These are phyloP conservation scores for Cicer arietinum DNA, from an alignment of 306 rosid species.

Conservation along the genomic window DNA sequence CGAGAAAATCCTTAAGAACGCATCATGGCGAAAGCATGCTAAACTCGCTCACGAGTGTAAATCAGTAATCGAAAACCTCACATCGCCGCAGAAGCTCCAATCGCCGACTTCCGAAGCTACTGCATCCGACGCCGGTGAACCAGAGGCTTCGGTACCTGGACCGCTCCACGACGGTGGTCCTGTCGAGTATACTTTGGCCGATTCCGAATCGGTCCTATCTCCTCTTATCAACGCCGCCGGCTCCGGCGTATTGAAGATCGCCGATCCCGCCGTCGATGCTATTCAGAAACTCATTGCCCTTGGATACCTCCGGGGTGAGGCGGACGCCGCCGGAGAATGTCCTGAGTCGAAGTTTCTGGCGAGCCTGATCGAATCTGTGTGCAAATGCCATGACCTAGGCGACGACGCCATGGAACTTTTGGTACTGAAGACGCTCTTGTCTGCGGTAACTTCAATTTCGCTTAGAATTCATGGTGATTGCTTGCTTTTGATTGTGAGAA, in stretches of 20 bases:
- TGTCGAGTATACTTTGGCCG: slow-evolving; percentile 72
- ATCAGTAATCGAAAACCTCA: slow-evolving; percentile 73
- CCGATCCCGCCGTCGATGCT: slow-evolving; percentile 94
- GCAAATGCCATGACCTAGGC: slow-evolving; percentile 87
- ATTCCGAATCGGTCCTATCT: slow-evolving; percentile 78
- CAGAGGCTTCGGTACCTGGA: slow-evolving; percentile 64
- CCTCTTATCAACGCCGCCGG: slow-evolving; percentile 81
- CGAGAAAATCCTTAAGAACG: slow-evolving; percentile 88
- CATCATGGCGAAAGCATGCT: slow-evolving; percentile 94
- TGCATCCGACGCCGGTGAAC: slow-evolving; percentile 17
- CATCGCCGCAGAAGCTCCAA: slow-evolving; percentile 47
- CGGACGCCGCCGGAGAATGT: slow-evolving; percentile 68
- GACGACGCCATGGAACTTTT: slow-evolving; percentile 89
- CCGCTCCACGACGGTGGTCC: slow-evolving; percentile 83
- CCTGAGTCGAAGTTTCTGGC: slow-evolving; percentile 79
- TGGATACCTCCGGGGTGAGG: slow-evolving; percentile 94
- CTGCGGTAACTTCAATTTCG: slow-evolving; percentile 94
- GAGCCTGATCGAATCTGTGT: slow-evolving; percentile 80
- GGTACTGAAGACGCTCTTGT: slow-evolving; percentile 84
- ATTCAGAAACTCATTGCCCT: slow-evolving; percentile 83
- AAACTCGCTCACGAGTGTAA: slow-evolving; percentile 92
- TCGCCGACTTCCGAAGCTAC: slow-evolving; percentile 43
- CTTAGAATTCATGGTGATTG: slow-evolving; percentile 96
- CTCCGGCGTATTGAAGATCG: slow-evolving; percentile 82
- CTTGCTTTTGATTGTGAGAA: slow-evolving; percentile 84